Evolutionary conservation across 2,329 filamentous ascomycete species (phyloP).

Genomic region (Ceratocystis smalleyi): DNA sequence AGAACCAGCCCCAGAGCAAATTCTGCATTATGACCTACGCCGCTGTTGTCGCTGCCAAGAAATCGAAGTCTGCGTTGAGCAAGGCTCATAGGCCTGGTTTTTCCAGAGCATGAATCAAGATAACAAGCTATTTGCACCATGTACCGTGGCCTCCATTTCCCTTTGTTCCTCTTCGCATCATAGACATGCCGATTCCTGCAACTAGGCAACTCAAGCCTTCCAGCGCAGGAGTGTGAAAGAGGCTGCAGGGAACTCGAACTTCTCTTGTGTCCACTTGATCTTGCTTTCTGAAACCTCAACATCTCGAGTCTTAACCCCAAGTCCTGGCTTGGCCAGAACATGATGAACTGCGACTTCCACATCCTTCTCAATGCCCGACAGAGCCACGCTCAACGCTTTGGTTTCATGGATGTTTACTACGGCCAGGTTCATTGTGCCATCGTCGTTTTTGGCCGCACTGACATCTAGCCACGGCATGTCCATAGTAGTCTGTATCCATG

Average conservation of each 20-base stretch:
- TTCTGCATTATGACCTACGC: no score
- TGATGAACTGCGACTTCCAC: conserved; percentile 44
- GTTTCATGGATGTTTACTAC: conserved; percentile 58
- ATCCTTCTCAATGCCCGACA: conserved; percentile 38
- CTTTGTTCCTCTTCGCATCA: neutral
- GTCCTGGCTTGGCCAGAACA: conserved; percentile 40
- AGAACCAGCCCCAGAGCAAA: no score
- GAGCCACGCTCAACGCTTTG: conserved; percentile 40
- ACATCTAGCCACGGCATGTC: conserved; percentile 58
- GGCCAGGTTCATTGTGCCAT: conserved; percentile 47
- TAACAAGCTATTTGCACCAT: no score
- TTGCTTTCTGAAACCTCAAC: conserved; percentile 30
- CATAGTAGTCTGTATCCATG: conserved; percentile 48
- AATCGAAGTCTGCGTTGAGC: no score
- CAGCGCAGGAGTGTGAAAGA: conserved; percentile 49
- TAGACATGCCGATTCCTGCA: neutral
- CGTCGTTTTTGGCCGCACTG: conserved; percentile 41
- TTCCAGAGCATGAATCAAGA: no score
- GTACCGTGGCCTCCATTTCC: no score
- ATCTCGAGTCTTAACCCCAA: conserved; percentile 42
- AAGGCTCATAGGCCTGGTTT: no score
- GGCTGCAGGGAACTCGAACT: conserved; percentile 48
- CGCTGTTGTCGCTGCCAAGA: no score
- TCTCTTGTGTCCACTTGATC: conserved; percentile 42
- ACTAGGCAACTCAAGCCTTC: conserved; percentile 25